phyloP scores from a whole-genome alignment of 106 monocot species.

The Agapanthus africanus region DNA sequence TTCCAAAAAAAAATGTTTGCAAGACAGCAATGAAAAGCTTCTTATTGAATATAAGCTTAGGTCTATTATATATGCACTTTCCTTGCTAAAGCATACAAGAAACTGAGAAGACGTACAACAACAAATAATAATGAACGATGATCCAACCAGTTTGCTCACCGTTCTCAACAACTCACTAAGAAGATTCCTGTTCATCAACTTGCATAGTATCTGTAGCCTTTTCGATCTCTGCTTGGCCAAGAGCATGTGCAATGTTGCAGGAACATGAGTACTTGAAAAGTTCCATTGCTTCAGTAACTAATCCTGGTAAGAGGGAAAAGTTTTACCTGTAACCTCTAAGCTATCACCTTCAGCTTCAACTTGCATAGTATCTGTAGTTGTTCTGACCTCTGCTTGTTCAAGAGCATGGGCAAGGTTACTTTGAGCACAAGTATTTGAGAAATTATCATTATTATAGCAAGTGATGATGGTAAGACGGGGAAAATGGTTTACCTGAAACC shows the following conservation, averaged over 20 bases:
- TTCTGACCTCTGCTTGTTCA: too few relatives aligned
- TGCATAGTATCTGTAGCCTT: neutral
- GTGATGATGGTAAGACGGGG: too few relatives aligned
- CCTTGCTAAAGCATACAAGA: neutral
- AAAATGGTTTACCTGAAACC: constrained; percentile 7
- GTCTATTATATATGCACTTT: neutral
- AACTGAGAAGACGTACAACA: neutral
- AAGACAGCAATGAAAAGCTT: neutral
- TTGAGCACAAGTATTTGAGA: too few relatives aligned
- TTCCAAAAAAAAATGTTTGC: neutral
- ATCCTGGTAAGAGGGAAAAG: neutral
- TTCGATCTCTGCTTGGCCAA: neutral
- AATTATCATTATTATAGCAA: too few relatives aligned
- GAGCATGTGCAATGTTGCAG: neutral
- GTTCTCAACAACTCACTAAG: neutral
- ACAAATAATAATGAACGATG: neutral
- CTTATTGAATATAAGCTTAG: neutral
- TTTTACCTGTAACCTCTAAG: neutral
- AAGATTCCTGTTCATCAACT: neutral
- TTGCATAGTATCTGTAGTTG: neutral
- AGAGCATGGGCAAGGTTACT: too few relatives aligned
- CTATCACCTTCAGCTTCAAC: neutral
- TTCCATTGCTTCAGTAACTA: neutral
- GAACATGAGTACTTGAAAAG: neutral
- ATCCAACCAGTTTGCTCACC: constrained; percentile 3